A percentile compares a stretch with the other conserved stretches of the same genome.
Evolutionary conservation across 768 basidiomycete species (phyloP).

Genomic region (Termitomyces sp.): DNA sequence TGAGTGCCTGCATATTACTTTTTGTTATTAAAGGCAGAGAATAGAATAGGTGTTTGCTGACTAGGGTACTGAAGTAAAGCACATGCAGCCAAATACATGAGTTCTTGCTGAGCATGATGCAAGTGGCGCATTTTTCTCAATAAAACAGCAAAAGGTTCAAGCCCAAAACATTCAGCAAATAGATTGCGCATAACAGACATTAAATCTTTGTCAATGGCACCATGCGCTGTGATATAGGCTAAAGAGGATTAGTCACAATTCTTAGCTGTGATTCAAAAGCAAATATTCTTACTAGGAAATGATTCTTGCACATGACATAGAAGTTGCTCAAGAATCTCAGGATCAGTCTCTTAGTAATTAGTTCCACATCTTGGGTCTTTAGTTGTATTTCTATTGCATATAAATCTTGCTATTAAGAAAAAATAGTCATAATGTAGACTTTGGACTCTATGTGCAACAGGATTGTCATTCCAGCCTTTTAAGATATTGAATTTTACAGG

Average conservation of each 20-base stretch:
- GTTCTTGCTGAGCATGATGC: neutral
- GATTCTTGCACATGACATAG: neutral
- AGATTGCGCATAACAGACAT: neutral
- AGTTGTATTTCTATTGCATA: neutral
- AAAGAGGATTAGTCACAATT: neutral
- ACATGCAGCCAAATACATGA: conserved; percentile 1
- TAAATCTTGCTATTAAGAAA: neutral
- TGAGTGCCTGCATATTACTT: neutral
- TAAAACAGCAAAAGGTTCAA: neutral
- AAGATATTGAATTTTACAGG: neutral
- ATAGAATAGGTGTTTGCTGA: neutral
- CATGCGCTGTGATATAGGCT: neutral
- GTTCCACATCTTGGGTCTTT: neutral
- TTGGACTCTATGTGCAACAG: neutral
- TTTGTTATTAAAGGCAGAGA: neutral
- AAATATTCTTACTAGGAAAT: neutral
- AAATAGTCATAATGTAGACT: neutral
- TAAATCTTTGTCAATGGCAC: neutral
- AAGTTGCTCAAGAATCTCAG: neutral
- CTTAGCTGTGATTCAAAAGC: no score
- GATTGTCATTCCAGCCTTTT: neutral
- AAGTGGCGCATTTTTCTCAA: neutral
- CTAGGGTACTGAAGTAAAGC: neutral
- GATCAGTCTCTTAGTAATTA: neutral
- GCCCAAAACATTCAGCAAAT: neutral